Conservation (phyloP, 2,329 filamentous ascomycete genomes). For the Aspergillus proliferans region DNA sequence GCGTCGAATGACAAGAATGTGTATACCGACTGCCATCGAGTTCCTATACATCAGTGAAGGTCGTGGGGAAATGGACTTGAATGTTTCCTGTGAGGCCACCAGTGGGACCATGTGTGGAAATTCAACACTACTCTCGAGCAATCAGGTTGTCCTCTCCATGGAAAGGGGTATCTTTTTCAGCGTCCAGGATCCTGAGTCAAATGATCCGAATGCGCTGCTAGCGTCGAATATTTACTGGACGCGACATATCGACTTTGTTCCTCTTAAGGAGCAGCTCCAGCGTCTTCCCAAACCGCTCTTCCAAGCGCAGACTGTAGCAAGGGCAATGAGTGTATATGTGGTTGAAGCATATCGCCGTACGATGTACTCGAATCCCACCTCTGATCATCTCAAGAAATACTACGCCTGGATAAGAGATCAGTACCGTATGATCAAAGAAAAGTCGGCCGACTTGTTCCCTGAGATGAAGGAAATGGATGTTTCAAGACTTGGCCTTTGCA, state of each 20-base stretch:
- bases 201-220: neutral
- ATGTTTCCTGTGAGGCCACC: constrained; percentile 3
- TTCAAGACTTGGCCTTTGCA: neutral
- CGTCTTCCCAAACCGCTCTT: neutral
- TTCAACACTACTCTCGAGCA: neutral
- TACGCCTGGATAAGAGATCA: constrained; percentile 2
- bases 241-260: constrained; percentile 7
- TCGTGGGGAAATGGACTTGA: constrained; percentile 2
- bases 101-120: constrained; percentile 6
- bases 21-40: constrained; percentile 16
- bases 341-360: constrained; percentile 5
- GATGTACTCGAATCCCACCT: neutral
- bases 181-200: constrained; percentile 5
- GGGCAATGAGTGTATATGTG: neutral
- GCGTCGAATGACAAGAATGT: constrained; percentile 8
- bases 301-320: neutral
- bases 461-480: constrained; percentile 2
- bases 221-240: constrained; percentile 1
- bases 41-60: constrained; percentile 12
- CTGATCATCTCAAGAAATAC: constrained; percentile 6
- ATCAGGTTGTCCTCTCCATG: constrained; percentile 1
- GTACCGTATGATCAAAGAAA: neutral
- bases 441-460: neutral
- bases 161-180: constrained; percentile 4
- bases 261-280: neutral